Percentiles rank a stretch among this genome's conserved stretches.
Evolutionary conservation across 2,329 filamentous ascomycete genomes (phyloP).

Genomic region (Xylaria arbuscula): DNA sequence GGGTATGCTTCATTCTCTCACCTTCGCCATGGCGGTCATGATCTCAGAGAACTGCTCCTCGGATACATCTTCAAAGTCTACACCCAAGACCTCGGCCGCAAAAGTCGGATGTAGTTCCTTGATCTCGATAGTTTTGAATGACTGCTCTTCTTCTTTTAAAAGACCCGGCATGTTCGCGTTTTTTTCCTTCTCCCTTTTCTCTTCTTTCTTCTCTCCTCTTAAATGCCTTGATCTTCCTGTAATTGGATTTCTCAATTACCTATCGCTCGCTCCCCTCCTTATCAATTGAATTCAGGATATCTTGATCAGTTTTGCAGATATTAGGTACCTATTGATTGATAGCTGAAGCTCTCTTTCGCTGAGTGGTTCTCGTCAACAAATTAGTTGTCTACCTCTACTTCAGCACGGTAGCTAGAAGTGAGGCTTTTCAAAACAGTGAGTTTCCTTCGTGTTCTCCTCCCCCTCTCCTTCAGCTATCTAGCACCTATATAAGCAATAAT

Average conservation of each 20-base stretch:
- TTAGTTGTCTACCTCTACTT: not conserved
- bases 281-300: not conserved
- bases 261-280: not conserved
- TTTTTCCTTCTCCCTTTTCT: not conserved
- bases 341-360: not conserved
- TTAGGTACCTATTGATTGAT: not conserved
- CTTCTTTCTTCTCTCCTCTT: not conserved
- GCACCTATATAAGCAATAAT: conserved; percentile 1
- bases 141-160: conserved; percentile 42
- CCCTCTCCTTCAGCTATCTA: not conserved
- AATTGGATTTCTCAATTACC: not conserved
- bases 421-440: not conserved
- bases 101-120: conserved; percentile 48
- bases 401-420: not conserved
- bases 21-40: conserved; percentile 51
- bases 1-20: conserved; percentile 30
- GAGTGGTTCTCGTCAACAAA: not conserved
- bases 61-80: conserved; percentile 49
- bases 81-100: conserved; percentile 49
- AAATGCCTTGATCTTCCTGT: not conserved
- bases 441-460: not conserved
- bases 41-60: conserved; percentile 51
- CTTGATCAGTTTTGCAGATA: not conserved
- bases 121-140: conserved; percentile 46
- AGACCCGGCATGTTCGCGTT: conserved; percentile 46